Evolutionary conservation across 345 rosid genomes (phyloP).

Genomic region (Laguncularia racemosa): DNA sequence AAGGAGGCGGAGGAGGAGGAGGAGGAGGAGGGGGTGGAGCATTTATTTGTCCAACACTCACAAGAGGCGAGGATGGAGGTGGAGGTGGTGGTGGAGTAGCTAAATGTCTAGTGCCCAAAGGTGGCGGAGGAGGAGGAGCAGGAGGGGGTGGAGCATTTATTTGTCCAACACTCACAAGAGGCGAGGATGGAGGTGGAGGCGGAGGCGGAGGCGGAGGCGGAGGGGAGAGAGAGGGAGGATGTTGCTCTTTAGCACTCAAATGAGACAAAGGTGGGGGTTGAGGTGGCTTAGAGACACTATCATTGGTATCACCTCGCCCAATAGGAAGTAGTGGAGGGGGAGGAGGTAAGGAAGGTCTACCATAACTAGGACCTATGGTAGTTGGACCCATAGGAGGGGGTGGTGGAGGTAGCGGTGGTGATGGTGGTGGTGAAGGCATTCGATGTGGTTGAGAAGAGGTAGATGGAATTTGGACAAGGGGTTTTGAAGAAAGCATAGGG

Average conservation of each 20-base stretch:
- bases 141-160: not conserved
- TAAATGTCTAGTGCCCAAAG: no score
- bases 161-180: no score
- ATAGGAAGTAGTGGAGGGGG: slow-evolving; percentile 11
- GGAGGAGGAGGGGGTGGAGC: not conserved
- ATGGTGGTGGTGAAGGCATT: slow-evolving; percentile 18
- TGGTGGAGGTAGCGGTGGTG: slow-evolving; percentile 19
- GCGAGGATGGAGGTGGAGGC: slow-evolving; percentile 1
- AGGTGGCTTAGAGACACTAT: not conserved
- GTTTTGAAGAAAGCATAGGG: slow-evolving; percentile 20
- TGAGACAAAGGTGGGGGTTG: slow-evolving; percentile 5
- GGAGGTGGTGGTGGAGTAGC: not conserved
- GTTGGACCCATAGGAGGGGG: slow-evolving; percentile 6
- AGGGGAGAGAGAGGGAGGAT: not conserved
- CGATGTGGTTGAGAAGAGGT: not conserved
- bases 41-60: no score
- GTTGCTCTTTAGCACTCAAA: slow-evolving; percentile 1
- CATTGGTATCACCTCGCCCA: not conserved
- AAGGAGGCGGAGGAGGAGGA: not conserved
- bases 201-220: slow-evolving; percentile 4
- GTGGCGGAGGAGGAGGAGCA: not conserved
- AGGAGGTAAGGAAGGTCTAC: slow-evolving; percentile 7
- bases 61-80: not conserved
- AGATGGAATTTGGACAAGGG: slow-evolving; percentile 7
- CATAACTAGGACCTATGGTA: slow-evolving; percentile 1